Evolutionary conservation across 1,284 basidiomycete genomes (phyloP).

Genomic region (Pseudozyma pruni): DNA sequence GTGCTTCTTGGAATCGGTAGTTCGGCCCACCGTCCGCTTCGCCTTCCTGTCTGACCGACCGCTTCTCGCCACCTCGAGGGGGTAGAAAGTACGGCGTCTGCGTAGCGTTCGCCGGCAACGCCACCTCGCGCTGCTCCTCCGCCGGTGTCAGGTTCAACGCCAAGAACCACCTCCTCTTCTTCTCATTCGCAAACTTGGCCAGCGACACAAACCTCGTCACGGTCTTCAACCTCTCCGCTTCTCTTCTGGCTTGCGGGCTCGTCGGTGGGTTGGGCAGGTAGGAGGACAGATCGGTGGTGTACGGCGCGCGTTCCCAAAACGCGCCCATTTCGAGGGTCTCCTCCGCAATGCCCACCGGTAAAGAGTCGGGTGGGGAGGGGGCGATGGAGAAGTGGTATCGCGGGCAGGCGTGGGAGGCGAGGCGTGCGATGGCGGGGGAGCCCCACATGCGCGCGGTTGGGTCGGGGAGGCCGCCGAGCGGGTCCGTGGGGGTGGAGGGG

Average conservation of each 20-base stretch:
- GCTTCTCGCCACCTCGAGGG: slow-evolving; percentile 4
- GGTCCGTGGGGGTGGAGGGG: slow-evolving; percentile 13
- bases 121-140: slow-evolving; percentile 1
- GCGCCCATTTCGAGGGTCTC: slow-evolving; percentile 42
- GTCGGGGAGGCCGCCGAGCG: slow-evolving; percentile 34
- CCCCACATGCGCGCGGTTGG: slow-evolving; percentile 55
- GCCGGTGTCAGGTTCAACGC: slow-evolving; percentile 56
- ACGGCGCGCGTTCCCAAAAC: slow-evolving; percentile 65
- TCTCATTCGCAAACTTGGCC: slow-evolving; percentile 55
- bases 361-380: slow-evolving; percentile 9
- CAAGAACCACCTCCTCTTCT: slow-evolving; percentile 64
- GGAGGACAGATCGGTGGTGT: slow-evolving; percentile 38
- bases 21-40: slow-evolving; percentile 25
- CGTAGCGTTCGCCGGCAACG: slow-evolving; percentile 28
- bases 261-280: slow-evolving; percentile 4
- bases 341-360: slow-evolving; percentile 23
- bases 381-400: slow-evolving; percentile 62
- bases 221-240: slow-evolving; percentile 8
- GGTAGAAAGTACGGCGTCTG: slow-evolving; percentile 32
- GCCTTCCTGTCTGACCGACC: background rate
- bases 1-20: slow-evolving; percentile 30
- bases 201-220: slow-evolving; percentile 61
- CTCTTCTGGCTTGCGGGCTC: background rate
- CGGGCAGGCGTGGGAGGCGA: slow-evolving; percentile 44
- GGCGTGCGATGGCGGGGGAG: slow-evolving; percentile 43